These are phyloP conservation scores for Pseudognaphalium luteoalbum DNA, from an alignment of 129 eudicot species.

Conservation along the genomic window DNA sequence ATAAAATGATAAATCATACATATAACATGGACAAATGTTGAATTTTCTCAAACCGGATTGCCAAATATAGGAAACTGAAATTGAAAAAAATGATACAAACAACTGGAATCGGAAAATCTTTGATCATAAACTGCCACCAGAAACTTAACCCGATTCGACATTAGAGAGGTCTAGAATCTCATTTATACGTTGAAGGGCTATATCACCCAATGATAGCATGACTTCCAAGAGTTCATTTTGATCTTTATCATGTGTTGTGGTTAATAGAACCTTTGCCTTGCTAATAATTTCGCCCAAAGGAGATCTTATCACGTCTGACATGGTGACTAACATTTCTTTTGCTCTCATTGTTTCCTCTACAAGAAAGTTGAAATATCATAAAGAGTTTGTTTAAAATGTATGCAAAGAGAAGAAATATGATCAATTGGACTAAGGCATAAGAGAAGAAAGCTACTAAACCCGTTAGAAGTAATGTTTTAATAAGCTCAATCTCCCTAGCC, in stretches of 20 bases:
- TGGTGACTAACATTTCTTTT: conserved; percentile 89
- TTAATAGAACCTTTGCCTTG: conserved; percentile 79
- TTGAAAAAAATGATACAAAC: neutral
- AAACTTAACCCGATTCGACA: conserved; percentile 73
- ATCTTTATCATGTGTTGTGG: conserved; percentile 72
- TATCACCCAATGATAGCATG: conserved; percentile 88
- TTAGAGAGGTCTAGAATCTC: conserved; percentile 93
- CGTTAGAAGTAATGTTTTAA: conserved; percentile 83
- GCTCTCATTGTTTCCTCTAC: conserved; percentile 98
- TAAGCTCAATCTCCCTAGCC: conserved; percentile 89
- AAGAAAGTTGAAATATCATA: conserved; percentile 4
- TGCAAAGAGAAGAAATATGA: too few species aligned
- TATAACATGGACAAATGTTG: neutral
- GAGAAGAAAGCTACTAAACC: conserved; percentile 38
- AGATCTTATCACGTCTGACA: conserved; percentile 96
- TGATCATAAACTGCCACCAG: neutral
- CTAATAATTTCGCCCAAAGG: conserved; percentile 86
- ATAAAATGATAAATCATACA: neutral
- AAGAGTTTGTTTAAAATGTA: neutral
- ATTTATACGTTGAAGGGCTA: conserved; percentile 76
- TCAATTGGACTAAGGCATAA: neutral
- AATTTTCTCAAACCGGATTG: neutral
- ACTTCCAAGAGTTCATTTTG: conserved; percentile 68
- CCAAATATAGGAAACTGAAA: neutral
- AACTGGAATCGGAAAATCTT: too few species aligned